Percentiles rank a stretch among this genome's conserved stretches.
These are phyloP conservation scores for Theileria parva DNA, from an alignment of 169 alveolate genomes.

Conservation along the genomic window DNA sequence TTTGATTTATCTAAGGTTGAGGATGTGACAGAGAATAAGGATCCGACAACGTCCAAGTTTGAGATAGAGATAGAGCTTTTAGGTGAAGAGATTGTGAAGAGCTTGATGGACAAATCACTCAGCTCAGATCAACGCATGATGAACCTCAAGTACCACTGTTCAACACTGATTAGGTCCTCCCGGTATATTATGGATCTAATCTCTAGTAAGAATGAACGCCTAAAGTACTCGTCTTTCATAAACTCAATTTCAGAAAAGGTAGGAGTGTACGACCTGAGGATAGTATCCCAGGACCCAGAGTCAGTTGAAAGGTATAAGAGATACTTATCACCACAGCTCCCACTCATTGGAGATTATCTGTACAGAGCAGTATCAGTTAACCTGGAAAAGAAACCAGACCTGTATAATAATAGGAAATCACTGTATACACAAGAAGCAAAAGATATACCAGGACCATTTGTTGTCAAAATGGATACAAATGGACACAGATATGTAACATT, in stretches of 20 bases:
- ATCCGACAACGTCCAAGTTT: not conserved
- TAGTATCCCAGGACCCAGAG: constrained; percentile 44
- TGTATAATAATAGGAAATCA: constrained; percentile 3
- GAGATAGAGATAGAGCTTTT: constrained; percentile 64
- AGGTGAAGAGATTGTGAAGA: constrained; percentile 22
- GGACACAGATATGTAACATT: constrained; percentile 29
- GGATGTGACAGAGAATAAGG: constrained; percentile 21
- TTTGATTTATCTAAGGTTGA: constrained; percentile 58
- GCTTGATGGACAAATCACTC: constrained; percentile 15
- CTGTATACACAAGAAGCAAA: constrained; percentile 33
- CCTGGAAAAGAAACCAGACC: constrained; percentile 30
- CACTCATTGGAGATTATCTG: constrained; percentile 67
- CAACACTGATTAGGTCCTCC: constrained; percentile 38
- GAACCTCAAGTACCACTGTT: constrained; percentile 50
- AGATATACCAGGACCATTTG: constrained; percentile 57
- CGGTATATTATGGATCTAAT: constrained; percentile 37
- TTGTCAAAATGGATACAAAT: constrained; percentile 26
- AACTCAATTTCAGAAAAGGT: constrained; percentile 29
- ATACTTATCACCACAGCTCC: constrained; percentile 57
- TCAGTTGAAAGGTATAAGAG: constrained; percentile 35
- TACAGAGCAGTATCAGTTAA: constrained; percentile 55
- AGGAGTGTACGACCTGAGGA: constrained; percentile 53
- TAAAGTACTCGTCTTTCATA: not conserved
- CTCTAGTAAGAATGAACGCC: constrained; percentile 10
- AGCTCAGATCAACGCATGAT: constrained; percentile 18